phyloP scores from a whole-genome alignment of 257 asterid genomes.

The Fraxinus excelsior region DNA sequence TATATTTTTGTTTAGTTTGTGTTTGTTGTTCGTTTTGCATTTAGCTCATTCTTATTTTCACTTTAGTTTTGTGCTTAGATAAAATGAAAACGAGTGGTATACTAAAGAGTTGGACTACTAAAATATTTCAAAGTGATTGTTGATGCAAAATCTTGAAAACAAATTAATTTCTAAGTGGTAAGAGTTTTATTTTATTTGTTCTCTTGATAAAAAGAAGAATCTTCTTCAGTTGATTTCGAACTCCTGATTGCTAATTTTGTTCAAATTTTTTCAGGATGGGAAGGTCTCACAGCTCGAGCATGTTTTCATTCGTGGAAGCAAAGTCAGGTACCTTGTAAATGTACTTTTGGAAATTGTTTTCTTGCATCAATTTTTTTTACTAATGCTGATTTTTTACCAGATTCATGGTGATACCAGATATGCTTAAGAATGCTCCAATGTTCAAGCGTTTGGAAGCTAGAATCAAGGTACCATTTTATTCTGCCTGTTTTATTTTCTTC shows the following conservation, averaged over 20 bases:
- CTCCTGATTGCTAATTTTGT: not conserved
- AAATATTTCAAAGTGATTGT: not conserved
- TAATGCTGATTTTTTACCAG: slow-evolving; percentile 40
- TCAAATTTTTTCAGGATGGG: slow-evolving; percentile 66
- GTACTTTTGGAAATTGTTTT: not conserved
- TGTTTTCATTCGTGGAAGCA: slow-evolving; percentile 96
- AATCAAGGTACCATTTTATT: slow-evolving; percentile 67
- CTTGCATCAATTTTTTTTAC: slow-evolving; percentile 12
- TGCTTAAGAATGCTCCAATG: slow-evolving; percentile 99
- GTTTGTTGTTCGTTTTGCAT: not conserved
- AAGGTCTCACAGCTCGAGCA: slow-evolving; percentile 91
- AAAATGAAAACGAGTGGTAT: not conserved
- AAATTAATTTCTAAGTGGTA: not conserved
- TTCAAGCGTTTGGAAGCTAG: slow-evolving; percentile 93
- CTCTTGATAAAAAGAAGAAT: not conserved
- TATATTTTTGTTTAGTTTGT: not conserved
- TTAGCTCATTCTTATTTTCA: not conserved
- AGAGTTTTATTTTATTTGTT: not conserved
- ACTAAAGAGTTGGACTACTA: not conserved
- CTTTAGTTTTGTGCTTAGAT: not conserved
- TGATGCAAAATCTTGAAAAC: not conserved
- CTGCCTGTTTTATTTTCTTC: not conserved
- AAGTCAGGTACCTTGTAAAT: slow-evolving; percentile 64
- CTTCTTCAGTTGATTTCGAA: not conserved
- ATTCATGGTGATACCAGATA: slow-evolving; percentile 98